Base-by-base conservation (phyloP, 176 grass and related monocot genomes). In the Triticum timopheevii region DNA sequence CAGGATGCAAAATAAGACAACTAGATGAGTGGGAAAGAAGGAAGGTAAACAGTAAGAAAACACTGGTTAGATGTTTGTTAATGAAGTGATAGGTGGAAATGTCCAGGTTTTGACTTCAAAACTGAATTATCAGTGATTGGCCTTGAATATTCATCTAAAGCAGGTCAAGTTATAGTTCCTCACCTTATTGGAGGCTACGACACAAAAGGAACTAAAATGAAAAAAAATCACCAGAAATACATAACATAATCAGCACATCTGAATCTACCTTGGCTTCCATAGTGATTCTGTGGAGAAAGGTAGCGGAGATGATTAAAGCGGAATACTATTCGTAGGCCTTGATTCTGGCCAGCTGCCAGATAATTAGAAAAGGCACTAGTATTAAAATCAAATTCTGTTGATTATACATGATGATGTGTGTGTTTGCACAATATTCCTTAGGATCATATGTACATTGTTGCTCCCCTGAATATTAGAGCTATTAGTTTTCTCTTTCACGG, bases 81-180 rank as follows among this genome's bases (percentile, higher is more conserved):
- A 70, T 91, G 78, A 27, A 62, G 73, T 34, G 54, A 80, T 34
- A 80, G 63, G 35, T 87, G 93, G 52, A 86, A 85, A 86, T 83
- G 13, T 24, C 88, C 84, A 23, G 45, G 45, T 54, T 90, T 92
- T 81, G 83, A 90, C 40, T 4, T 49, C 45, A 49, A 49, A 13
- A 15, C 86, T 61, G 85, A 85, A 61, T 93, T 82, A 23, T 86
- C 79, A 38, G 80, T 88, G 33, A 78, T 63, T 61, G 84, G 54
- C 63, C 80, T 73, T 52, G 59, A 85, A 23, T 83, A 90, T 65
- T 89, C 62, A 6, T 89, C 86, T 33, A 80, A 89, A 39, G 77
- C 66, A 90, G 79, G 39, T 87, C 71, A 4, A 89, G 70, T 68
- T 82, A 87, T 83, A 82, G 73, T 81, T 89, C 72, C 20, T 87